Conservation (phyloP, 805 yeast species). For the Allodekkera sacchari region DNA sequence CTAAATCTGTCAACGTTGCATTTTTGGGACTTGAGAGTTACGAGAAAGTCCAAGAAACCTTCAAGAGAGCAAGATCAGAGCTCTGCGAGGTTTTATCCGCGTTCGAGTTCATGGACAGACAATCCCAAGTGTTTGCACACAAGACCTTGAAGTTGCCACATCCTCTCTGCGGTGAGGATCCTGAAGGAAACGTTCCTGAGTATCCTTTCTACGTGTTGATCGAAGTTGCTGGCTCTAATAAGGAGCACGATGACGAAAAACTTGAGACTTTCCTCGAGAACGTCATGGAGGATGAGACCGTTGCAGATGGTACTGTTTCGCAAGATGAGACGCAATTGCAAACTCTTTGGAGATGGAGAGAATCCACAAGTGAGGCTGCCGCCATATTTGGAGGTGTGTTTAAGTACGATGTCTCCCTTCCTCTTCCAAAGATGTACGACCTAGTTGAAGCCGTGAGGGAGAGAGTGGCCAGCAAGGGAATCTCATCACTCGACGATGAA, state of each 20-base stretch:
- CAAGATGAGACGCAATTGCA: conserved; percentile 85
- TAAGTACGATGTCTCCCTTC: conserved; percentile 93
- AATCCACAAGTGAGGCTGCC: conserved; percentile 83
- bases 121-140: conserved; percentile 56
- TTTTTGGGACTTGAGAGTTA: conserved; percentile 75
- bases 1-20: conserved; percentile 79
- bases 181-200: conserved; percentile 31
- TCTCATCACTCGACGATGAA: conserved; percentile 55
- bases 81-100: conserved; percentile 84
- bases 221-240: conserved; percentile 93
- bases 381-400: conserved; percentile 88
- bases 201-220: conserved; percentile 87
- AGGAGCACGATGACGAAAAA: conserved; percentile 89
- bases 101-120: conserved; percentile 86
- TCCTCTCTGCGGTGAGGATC: conserved; percentile 67
- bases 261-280: conserved; percentile 75
- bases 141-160: conserved; percentile 51
- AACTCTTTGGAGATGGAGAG: conserved; percentile 94
- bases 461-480: conserved; percentile 44
- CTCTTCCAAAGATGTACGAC: conserved; percentile 71
- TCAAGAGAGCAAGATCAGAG: conserved; percentile 68
- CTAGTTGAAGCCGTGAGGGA: conserved; percentile 72
- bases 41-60: conserved; percentile 77
- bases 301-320: conserved; percentile 92
- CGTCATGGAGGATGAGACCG: conserved; percentile 76